Base-by-base conservation (phyloP, 768 basidiomycete species). In the Leccinum sublutescens region DNA sequence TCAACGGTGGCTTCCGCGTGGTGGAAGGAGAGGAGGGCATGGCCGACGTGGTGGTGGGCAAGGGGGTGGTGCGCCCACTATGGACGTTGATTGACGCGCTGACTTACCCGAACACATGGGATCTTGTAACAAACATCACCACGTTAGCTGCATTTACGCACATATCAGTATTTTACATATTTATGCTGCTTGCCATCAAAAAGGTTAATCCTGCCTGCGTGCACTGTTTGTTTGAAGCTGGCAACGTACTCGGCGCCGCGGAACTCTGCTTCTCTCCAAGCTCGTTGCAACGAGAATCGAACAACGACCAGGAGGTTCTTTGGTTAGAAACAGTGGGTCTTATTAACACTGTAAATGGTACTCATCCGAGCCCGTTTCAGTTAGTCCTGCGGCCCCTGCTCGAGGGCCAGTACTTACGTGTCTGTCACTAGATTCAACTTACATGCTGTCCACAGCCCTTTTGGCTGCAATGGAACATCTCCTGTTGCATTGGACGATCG, bases 121-220 rank as follows among this genome's bases (percentile, higher is more conserved):
- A 59, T 59, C 10, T 62, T 62, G 40, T 65, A 40, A 47, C 50
- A 59, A 55, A 51, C 51, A 56, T 70, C 57, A 56, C 38, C 61
- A 54, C 62, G 19, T 47, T 55, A 56, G 27, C 50, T 62, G 53
- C 66, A 66, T 62, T 50, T 59, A 56, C 62, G 33, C 66, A 50
- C 69, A 62, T 62, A 64, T 71, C 66, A 54, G 62, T 71, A 69
- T 38, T 49, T 61, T 66, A 71, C 69, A 62, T 69, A 62, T 69
- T 63, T 63, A 31, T 55, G 50, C 27, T 50, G 55, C 14, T 59
- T 23, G 19, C 19, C 19, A 47, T 47, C 43, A 19, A 8, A 8
- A 45, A 45, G n/a, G 43, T 19, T 19, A 11, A 45, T 19, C 14
- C 43, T 4, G 7, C 15, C 36, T 7, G 36, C 36, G 3, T 38